A percentile compares a stretch with the other conserved stretches of the same genome.
Evolutionary conservation across 495 filamentous ascomycete genomes (phyloP).

Genomic region (Tricharina praecox): DNA sequence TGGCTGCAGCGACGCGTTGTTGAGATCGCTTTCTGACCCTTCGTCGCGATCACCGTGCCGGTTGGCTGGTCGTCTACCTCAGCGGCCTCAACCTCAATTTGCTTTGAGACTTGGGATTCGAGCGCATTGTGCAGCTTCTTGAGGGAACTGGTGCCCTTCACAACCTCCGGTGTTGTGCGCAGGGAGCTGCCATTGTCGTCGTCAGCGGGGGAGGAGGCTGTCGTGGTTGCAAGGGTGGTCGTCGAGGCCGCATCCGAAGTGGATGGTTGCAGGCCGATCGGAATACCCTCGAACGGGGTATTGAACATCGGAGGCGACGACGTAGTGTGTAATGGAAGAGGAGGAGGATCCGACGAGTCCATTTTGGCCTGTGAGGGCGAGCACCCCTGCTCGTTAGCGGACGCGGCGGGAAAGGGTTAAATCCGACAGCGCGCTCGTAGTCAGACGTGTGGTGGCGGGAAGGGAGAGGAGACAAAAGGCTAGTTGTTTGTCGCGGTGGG

Average conservation of each 20-base stretch:
- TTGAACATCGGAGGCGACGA: neutral
- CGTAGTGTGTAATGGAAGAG: neutral
- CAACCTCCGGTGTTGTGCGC: conserved; percentile 6
- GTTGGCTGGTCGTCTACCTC: neutral
- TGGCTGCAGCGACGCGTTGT: conserved; percentile 4
- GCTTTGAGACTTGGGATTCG: conserved; percentile 2
- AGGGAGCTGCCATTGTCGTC: conserved; percentile 1
- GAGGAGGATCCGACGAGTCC: neutral
- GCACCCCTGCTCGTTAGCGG: neutral
- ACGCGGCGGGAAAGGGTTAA: neutral
- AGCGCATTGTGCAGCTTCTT: neutral
- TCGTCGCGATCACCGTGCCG: neutral
- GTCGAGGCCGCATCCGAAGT: conserved; percentile 5
- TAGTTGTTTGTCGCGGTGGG: neutral
- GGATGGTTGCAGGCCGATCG: neutral
- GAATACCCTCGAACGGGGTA: neutral
- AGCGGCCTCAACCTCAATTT: conserved; percentile 3
- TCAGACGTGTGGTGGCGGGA: neutral
- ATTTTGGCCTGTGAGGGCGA: neutral
- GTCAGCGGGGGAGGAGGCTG: neutral
- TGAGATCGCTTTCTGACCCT: neutral
- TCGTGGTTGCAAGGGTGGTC: conserved; percentile 6
- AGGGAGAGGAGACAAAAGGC: neutral
- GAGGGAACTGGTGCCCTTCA: neutral
- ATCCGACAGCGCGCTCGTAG: no score